Conservation (phyloP, 2,329 filamentous ascomycete genomes). For the Pseudocercospora musae region DNA sequence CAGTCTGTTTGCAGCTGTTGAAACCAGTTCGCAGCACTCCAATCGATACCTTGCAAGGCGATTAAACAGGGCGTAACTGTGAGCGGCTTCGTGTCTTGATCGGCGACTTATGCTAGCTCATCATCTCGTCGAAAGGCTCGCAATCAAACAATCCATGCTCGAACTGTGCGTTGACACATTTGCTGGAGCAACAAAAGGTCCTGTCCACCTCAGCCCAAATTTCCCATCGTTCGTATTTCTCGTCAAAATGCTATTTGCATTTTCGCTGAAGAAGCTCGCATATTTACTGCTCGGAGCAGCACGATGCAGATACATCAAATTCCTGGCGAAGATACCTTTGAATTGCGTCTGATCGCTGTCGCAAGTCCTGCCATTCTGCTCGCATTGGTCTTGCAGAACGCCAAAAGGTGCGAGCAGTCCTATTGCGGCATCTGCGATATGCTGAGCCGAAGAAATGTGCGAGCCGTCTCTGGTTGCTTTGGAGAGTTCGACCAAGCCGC, state of each 20-base stretch:
- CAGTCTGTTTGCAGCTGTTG: too few relatives aligned
- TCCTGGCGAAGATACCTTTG: slow-evolving; percentile 68
- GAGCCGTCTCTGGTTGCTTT: slow-evolving; percentile 32
- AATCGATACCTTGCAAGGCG: too few relatives aligned
- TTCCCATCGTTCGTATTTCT: slow-evolving; percentile 53
- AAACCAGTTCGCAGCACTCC: too few relatives aligned
- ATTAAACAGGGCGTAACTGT: too few relatives aligned
- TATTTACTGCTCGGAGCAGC: slow-evolving; percentile 51
- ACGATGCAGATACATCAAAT: slow-evolving; percentile 56
- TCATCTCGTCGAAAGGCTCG: slow-evolving; percentile 16
- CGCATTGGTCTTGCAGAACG: slow-evolving; percentile 40
- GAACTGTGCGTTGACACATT: slow-evolving; percentile 30
- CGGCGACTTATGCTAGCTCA: background rate
- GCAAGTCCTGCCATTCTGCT: slow-evolving; percentile 26
- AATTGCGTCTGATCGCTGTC: slow-evolving; percentile 56
- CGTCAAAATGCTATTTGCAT: slow-evolving; percentile 64
- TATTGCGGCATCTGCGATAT: slow-evolving; percentile 41
- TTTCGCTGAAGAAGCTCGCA: slow-evolving; percentile 53
- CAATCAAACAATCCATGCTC: slow-evolving; percentile 29
- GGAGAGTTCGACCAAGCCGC: slow-evolving; percentile 54
- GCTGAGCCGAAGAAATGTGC: slow-evolving; percentile 37
- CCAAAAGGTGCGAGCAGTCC: slow-evolving; percentile 33
- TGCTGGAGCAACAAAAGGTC: slow-evolving; percentile 46
- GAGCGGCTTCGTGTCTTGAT: too few relatives aligned
- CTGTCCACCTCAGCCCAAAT: slow-evolving; percentile 62